Evolutionary conservation across 2,329 filamentous ascomycete species (phyloP).

Genomic region (Calonectria fujianensis): DNA sequence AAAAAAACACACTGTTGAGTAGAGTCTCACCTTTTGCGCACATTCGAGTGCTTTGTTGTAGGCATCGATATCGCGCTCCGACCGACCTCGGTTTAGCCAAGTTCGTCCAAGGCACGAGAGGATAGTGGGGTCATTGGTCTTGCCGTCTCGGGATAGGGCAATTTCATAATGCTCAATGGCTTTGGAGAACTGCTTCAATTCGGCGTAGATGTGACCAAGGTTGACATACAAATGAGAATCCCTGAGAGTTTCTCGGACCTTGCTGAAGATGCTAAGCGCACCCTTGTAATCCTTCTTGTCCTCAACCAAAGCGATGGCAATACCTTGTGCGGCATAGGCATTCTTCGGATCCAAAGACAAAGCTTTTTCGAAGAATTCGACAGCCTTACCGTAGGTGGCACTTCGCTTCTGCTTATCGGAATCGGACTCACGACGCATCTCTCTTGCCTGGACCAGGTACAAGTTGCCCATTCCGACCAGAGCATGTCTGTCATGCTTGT

Average conservation of each 20-base stretch:
- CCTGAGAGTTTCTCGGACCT: constrained; percentile 91
- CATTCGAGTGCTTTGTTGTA: constrained; percentile 76
- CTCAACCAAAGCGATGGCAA: constrained; percentile 95
- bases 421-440: constrained; percentile 95
- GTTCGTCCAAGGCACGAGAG: constrained; percentile 91
- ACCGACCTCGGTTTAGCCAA: constrained; percentile 87
- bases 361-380: constrained; percentile 99
- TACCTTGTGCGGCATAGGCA: constrained; percentile 95
- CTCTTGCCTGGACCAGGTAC: constrained; percentile 88
- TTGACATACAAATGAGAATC: constrained; percentile 94
- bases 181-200: constrained; percentile 91
- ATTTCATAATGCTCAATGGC: constrained; percentile 96
- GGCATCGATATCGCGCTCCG: constrained; percentile 74
- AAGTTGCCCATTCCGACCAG: constrained; percentile 98
- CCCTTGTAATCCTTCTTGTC: constrained; percentile 92
- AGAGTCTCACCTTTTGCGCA: constrained; percentile 74
- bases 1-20: background rate
- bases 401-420: constrained; percentile 93
- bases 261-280: constrained; percentile 91
- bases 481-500: constrained; percentile 99
- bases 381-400: constrained; percentile 90
- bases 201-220: constrained; percentile 92
- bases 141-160: constrained; percentile 86
- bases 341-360: constrained; percentile 96
- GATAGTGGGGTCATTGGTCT: constrained; percentile 83